Conservation (phyloP, 2,329 filamentous ascomycete species). For the Verticillium nonalfalfae region DNA sequence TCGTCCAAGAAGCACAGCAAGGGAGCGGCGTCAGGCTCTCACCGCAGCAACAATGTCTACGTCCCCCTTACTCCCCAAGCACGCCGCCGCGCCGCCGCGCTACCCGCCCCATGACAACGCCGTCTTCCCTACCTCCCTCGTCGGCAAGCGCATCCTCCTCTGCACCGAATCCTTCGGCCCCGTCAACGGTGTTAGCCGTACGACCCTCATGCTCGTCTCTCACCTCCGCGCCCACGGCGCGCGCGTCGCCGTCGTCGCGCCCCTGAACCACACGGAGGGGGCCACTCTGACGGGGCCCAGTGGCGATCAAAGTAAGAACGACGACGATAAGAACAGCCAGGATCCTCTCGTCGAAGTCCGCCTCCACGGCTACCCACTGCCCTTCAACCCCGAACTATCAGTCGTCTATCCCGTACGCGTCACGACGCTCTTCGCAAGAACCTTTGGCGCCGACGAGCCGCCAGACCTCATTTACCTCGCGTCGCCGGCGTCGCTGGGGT, state of each 20-base stretch:
- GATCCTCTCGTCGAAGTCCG: constrained; percentile 42
- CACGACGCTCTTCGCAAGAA: constrained; percentile 51
- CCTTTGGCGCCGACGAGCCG: constrained; percentile 42
- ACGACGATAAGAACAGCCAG: constrained; percentile 18
- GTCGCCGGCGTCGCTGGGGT: constrained; percentile 62
- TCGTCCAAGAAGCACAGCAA: neutral
- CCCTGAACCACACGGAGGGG: constrained; percentile 47
- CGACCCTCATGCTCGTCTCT: constrained; percentile 62
- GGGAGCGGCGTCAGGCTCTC: neutral
- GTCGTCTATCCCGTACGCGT: constrained; percentile 64
- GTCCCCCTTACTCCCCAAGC: constrained; percentile 3
- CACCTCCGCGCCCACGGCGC: constrained; percentile 59
- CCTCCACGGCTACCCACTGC: constrained; percentile 58
- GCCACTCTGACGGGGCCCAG: constrained; percentile 32
- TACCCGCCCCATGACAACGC: constrained; percentile 28
- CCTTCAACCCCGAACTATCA: constrained; percentile 66
- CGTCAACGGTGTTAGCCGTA: constrained; percentile 67
- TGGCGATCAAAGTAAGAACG: neutral
- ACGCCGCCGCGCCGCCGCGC: constrained; percentile 2
- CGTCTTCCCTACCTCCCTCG: constrained; percentile 40
- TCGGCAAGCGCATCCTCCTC: constrained; percentile 56
- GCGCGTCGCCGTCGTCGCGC: constrained; percentile 61
- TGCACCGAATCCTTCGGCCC: constrained; percentile 68
- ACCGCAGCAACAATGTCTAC: neutral
- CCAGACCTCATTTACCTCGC: constrained; percentile 66